Base-by-base conservation (phyloP, 2,329 filamentous ascomycete genomes). In the Microdochium paspali region DNA sequence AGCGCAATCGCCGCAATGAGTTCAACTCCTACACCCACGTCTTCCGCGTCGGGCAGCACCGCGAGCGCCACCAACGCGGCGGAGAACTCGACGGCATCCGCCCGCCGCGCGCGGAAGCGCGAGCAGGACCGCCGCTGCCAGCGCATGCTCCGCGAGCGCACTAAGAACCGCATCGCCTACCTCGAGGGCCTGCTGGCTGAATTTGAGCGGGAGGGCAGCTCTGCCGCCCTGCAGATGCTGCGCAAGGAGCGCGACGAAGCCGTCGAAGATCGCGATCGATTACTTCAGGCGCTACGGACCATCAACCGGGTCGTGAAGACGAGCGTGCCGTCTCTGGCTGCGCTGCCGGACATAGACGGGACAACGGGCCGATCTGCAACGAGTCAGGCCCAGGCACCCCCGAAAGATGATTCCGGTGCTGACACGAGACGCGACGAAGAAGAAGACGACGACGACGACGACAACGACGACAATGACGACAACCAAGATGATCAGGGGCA, bases 81-180 rank as follows among this genome's bases (percentile, higher is more conserved):
- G 6, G 13, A 12, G 13, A 18, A 12, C 10, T 7, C 35, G 6
- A 18, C 35, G 13, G 35, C 35, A 9, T 6, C 31, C 6, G 35
- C 44, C 4, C 46, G 46, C 2, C 46, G 50, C 21, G 30, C 45
- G 15, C 28, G 31, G 44, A 45, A 45, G n/a, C 23, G 44, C 25
- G 44, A 45, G 25, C 44, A 30, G 10, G 44, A 45, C 24, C 24
- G 44, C 7, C 15, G 28, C 12, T 28, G 25, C n/a, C 44, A 45
- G 28, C 44, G 44, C 10, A 28, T 45, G 18, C 25, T 31, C 13
- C 6, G 44, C 15, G 44, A 45, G 44, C 25, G 44, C 6, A 45
- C 44, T 2, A 45, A 45, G 44, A 45, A 45, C 44, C 44, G 24
- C 6, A 45, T 45, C 25, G 44, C 44, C 6, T 28, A 45, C 21